Percentiles rank a stretch among this genome's conserved stretches.
Evolutionary conservation across 1,139 yeast genomes (phyloP).

Genomic region (Yamadazyma friedrichii): DNA sequence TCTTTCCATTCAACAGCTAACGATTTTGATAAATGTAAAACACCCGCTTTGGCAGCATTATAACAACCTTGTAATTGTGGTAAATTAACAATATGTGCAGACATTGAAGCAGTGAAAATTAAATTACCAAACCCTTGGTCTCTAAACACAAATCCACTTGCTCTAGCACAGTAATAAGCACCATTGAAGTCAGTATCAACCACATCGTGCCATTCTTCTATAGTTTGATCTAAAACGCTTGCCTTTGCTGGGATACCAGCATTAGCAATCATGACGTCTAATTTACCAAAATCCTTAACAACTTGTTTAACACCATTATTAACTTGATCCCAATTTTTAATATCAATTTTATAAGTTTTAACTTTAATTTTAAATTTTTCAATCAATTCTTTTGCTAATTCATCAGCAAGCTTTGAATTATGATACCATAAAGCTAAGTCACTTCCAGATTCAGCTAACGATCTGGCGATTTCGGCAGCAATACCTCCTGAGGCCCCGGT

Average conservation of each 20-base stretch:
- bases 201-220: constrained; percentile 43
- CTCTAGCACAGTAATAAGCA: constrained; percentile 57
- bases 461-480: constrained; percentile 76
- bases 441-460: constrained; percentile 86
- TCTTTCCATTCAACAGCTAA: constrained; percentile 56
- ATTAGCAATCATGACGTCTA: constrained; percentile 21
- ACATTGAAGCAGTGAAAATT: constrained; percentile 62
- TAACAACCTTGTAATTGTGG: constrained; percentile 57
- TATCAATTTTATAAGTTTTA: constrained; percentile 66
- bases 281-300: constrained; percentile 16
- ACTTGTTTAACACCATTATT: constrained; percentile 23
- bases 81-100: constrained; percentile 53
- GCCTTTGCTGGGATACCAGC: constrained; percentile 21
- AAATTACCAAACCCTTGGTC: constrained; percentile 51
- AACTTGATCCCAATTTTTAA: constrained; percentile 61
- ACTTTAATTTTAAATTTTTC: constrained; percentile 58
- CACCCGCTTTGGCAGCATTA: constrained; percentile 58
- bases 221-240: constrained; percentile 33
- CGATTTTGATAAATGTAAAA: constrained; percentile 49
- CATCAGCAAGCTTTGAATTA: constrained; percentile 58
- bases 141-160: constrained; percentile 49
- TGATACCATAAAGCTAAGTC: constrained; percentile 30
- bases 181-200: constrained; percentile 66
- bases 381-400: constrained; percentile 51
- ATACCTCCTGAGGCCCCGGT: constrained; percentile 86